These are phyloP conservation scores for Orbilia oligospora DNA, from an alignment of 2,329 filamentous ascomycete species.

Conservation along the genomic window DNA sequence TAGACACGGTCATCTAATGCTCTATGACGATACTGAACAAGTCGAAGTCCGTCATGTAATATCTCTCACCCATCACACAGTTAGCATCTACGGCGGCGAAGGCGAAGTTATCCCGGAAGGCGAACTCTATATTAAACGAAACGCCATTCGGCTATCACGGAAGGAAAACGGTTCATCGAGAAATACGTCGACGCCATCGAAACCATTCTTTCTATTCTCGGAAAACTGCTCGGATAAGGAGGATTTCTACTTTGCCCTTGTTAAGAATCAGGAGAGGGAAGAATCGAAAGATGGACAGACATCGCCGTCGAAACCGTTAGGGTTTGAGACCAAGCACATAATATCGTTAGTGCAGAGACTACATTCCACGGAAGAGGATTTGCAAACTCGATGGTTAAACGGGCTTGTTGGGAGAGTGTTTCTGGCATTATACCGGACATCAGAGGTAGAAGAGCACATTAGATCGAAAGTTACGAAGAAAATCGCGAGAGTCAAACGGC, in stretches of 20 bases:
- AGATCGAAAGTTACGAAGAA: constrained; percentile 93
- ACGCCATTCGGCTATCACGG: constrained; percentile 85
- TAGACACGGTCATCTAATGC: constrained; percentile 94
- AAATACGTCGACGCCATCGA: constrained; percentile 71
- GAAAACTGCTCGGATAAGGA: constrained; percentile 97
- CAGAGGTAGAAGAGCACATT: constrained; percentile 83
- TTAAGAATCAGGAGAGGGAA: constrained; percentile 83
- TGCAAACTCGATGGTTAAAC: constrained; percentile 94
- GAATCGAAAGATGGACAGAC: constrained; percentile 64
- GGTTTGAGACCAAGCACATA: constrained; percentile 87
- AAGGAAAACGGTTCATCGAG: constrained; percentile 72
- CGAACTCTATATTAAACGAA: constrained; percentile 95
- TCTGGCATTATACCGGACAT: constrained; percentile 86
- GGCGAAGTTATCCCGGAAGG: constrained; percentile 80
- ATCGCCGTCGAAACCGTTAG: constrained; percentile 76
- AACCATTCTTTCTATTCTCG: constrained; percentile 93
- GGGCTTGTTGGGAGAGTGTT: constrained; percentile 90
- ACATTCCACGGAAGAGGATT: constrained; percentile 90
- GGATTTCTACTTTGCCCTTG: constrained; percentile 94
- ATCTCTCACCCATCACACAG: constrained; percentile 86
- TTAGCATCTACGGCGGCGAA: constrained; percentile 86
- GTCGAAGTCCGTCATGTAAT: constrained; percentile 97
- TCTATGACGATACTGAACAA: constrained; percentile 96
- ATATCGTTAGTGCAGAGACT: constrained; percentile 90
- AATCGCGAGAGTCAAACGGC: constrained; percentile 92